Conservation (phyloP, 352 stramenopile species). For the Phytophthora aleatoria region DNA sequence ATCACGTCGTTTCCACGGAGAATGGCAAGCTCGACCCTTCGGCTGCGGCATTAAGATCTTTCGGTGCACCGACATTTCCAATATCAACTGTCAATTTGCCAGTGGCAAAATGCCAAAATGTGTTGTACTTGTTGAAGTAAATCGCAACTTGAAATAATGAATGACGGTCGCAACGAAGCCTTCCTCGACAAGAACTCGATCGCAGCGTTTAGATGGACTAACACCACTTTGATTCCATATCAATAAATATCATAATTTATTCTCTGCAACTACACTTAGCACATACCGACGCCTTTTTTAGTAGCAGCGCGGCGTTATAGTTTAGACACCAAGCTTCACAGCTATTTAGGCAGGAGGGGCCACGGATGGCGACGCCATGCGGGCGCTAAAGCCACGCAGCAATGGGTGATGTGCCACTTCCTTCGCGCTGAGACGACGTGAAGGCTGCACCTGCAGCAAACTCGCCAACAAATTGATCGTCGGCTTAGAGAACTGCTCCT, state of each 20-base stretch:
- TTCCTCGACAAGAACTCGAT: too few species aligned
- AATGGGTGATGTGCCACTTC: slow-evolving; percentile 35
- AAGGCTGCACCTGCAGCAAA: slow-evolving; percentile 57
- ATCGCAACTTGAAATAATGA: too few species aligned
- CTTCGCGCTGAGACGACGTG: slow-evolving; percentile 39
- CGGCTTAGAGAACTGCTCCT: slow-evolving; percentile 32
- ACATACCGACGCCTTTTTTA: slow-evolving; percentile 9
- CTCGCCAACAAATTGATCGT: slow-evolving; percentile 46
- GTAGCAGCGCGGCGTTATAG: slow-evolving; percentile 10
- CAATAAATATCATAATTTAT: slow-evolving; percentile 40
- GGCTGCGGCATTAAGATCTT: not conserved
- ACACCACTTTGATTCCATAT: not conserved
- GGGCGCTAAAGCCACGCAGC: slow-evolving; percentile 9
- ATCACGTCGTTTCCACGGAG: slow-evolving; percentile 3
- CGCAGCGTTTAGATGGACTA: too few species aligned
- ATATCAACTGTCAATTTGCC: too few species aligned
- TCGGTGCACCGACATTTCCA: too few species aligned
- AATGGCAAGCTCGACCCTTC: slow-evolving; percentile 10
- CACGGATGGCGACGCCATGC: not conserved
- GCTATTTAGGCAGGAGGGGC: slow-evolving; percentile 16
- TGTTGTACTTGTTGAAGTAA: too few species aligned
- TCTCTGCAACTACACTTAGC: slow-evolving; percentile 27
- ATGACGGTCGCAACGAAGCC: too few species aligned
- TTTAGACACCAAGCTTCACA: slow-evolving; percentile 11
- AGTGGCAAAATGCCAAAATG: too few species aligned